Evolutionary conservation across 345 rosid genomes (phyloP).

Genomic region (Pistacia vera): DNA sequence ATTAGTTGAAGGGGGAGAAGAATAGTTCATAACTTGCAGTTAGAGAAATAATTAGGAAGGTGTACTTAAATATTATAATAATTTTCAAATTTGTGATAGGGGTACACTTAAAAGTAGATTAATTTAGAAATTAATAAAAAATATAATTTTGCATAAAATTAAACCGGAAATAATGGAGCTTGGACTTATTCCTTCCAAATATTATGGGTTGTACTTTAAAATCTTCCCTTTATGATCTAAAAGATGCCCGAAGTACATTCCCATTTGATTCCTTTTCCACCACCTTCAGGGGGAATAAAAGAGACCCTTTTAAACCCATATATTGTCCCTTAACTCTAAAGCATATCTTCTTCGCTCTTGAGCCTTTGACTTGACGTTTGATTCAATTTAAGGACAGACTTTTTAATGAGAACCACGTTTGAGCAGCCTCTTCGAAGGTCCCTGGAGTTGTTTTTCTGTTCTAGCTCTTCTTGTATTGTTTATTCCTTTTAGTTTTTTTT

Average conservation of each 20-base stretch:
- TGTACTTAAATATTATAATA: background rate
- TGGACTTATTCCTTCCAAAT: background rate
- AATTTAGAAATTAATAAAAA: too few species aligned
- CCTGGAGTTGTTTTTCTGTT: background rate
- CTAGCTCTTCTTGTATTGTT: background rate
- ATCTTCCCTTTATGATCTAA: background rate
- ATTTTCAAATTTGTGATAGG: background rate
- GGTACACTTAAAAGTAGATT: background rate
- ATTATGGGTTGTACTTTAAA: background rate
- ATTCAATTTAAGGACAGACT: background rate
- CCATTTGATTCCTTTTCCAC: constrained; percentile 4
- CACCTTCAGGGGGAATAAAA: background rate
- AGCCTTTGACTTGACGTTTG: background rate
- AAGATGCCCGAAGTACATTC: constrained; percentile 10
- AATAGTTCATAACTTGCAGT: too few species aligned
- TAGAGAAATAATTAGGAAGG: too few species aligned
- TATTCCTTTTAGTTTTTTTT: background rate
- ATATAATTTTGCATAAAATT: background rate
- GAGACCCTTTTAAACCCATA: constrained; percentile 13
- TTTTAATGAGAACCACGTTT: background rate
- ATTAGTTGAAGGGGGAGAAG: too few species aligned
- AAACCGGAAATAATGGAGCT: background rate
- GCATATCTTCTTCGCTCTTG: background rate
- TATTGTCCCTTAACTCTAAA: constrained; percentile 1
- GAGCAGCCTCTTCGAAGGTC: background rate